Conservation (phyloP, 192 early-diverging fungal species). For the Coemansia erecta region DNA sequence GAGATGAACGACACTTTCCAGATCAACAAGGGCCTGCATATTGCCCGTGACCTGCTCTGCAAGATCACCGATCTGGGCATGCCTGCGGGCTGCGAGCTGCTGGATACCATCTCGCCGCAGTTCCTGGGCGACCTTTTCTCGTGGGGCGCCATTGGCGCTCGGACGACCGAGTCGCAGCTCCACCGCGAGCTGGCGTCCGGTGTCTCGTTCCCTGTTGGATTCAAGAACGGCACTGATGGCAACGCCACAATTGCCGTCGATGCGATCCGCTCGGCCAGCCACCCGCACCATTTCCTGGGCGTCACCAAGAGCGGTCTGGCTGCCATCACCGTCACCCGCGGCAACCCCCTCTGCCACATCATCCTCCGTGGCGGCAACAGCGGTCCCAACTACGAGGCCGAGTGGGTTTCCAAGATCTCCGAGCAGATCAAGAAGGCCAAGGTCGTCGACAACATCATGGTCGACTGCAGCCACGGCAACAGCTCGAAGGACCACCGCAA, state of each 20-base stretch:
- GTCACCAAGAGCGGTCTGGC: slow-evolving; percentile 94
- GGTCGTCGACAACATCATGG: slow-evolving; percentile 77
- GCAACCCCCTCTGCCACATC: slow-evolving; percentile 83
- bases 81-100: slow-evolving; percentile 84
- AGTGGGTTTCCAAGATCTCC: slow-evolving; percentile 58
- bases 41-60: slow-evolving; percentile 76
- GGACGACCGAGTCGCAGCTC: slow-evolving; percentile 94
- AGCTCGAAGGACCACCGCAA: slow-evolving; percentile 83
- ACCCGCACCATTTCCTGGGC: slow-evolving; percentile 88
- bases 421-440: slow-evolving; percentile 63
- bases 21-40: slow-evolving; percentile 94
- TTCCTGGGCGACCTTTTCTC: slow-evolving; percentile 90
- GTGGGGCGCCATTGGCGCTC: slow-evolving; percentile 97
- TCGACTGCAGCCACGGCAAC: slow-evolving; percentile 96
- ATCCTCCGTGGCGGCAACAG: slow-evolving; percentile 86
- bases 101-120: slow-evolving; percentile 96
- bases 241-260: slow-evolving; percentile 73
- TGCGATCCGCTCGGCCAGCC: slow-evolving; percentile 67
- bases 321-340: slow-evolving; percentile 83
- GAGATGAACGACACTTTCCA: slow-evolving; percentile 78
- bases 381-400: slow-evolving; percentile 84
- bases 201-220: slow-evolving; percentile 93
- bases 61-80: slow-evolving; percentile 80
- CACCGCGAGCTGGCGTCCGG: slow-evolving; percentile 95
- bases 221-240: slow-evolving; percentile 98